Conservation (phyloP, 2,329 filamentous ascomycete genomes). For the Trichoderma sp. region DNA sequence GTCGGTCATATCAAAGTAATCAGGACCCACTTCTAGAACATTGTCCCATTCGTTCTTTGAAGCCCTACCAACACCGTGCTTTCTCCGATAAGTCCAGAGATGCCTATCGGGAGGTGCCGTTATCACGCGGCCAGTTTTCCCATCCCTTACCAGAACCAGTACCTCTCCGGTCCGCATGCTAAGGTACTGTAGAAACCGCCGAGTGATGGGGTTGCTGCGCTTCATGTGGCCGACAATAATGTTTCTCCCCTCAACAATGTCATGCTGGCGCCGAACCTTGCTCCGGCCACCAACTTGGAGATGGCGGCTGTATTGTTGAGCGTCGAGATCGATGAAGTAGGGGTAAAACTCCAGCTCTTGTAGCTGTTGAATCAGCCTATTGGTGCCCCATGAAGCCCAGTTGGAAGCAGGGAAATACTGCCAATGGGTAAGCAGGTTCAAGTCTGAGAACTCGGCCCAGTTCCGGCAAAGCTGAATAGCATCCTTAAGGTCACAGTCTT, state of each 20-base stretch:
- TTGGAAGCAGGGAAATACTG: constrained; percentile 39
- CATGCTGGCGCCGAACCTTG: constrained; percentile 33
- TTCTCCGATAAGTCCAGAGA: constrained; percentile 37
- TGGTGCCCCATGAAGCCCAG: constrained; percentile 34
- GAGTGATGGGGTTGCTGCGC: constrained; percentile 36
- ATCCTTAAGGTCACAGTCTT: constrained; percentile 37
- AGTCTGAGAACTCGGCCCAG: constrained; percentile 38
- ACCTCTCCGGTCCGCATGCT: constrained; percentile 35
- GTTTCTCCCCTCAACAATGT: constrained; percentile 38
- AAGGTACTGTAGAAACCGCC: constrained; percentile 39
- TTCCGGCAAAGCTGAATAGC: constrained; percentile 39
- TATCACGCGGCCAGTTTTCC: constrained; percentile 38
- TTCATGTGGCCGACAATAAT: constrained; percentile 39
- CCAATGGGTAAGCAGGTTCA: constrained; percentile 35
- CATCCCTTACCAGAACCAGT: constrained; percentile 37
- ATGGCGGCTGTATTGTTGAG: constrained; percentile 30
- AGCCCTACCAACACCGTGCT: constrained; percentile 35
- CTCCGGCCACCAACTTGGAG: constrained; percentile 33
- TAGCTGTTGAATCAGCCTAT: constrained; percentile 35
- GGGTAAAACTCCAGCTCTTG: constrained; percentile 38
- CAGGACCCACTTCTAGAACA: constrained; percentile 33
- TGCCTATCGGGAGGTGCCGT: constrained; percentile 36
- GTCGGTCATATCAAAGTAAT: constrained; percentile 36
- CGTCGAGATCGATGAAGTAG: constrained; percentile 37
- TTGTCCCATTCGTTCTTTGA: constrained; percentile 37